Evolutionary conservation across 2,329 filamentous ascomycete genomes (phyloP).

Genomic region (Cordyceps farinosa): DNA sequence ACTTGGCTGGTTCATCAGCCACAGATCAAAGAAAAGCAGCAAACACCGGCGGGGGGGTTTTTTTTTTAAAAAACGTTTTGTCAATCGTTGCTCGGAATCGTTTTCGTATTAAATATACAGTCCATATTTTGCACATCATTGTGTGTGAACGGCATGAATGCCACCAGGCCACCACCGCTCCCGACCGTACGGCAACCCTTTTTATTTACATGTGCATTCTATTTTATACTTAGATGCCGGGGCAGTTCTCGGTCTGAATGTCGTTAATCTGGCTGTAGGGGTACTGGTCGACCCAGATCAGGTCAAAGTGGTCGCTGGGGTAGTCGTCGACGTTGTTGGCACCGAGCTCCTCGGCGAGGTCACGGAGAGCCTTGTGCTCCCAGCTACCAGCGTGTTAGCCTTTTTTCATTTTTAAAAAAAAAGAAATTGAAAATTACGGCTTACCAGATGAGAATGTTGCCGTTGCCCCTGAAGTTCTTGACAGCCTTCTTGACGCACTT

Average conservation of each 20-base stretch:
- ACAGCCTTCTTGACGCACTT: slow-evolving; percentile 52
- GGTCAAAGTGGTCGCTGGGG: slow-evolving; percentile 46
- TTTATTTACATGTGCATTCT: slow-evolving; percentile 1
- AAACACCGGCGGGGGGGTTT: too few species aligned
- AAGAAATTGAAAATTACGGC: slow-evolving; percentile 8
- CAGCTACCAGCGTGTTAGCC: slow-evolving; percentile 38
- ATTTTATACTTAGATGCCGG: slow-evolving; percentile 31
- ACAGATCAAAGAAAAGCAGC: too few species aligned
- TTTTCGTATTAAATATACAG: too few species aligned
- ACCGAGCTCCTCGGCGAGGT: slow-evolving; percentile 51
- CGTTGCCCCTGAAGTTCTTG: slow-evolving; percentile 42
- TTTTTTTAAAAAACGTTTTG: too few species aligned
- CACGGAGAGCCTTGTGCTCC: slow-evolving; percentile 52
- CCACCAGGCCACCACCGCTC: too few species aligned
- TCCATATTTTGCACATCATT: too few species aligned
- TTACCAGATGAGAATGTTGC: slow-evolving; percentile 57
- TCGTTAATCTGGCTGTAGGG: slow-evolving; percentile 46
- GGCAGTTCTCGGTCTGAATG: slow-evolving; percentile 49
- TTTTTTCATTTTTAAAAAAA: neutral
- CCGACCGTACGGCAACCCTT: neutral
- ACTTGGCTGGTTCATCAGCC: too few species aligned
- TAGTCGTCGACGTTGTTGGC: slow-evolving; percentile 47
- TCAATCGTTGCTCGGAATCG: too few species aligned
- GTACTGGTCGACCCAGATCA: slow-evolving; percentile 56
- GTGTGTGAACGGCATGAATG: too few species aligned